Percentiles rank a stretch among this genome's conserved stretches.
Evolutionary conservation across 1,284 basidiomycete species (phyloP).

Genomic region (Trichosporon coremiiforme): DNA sequence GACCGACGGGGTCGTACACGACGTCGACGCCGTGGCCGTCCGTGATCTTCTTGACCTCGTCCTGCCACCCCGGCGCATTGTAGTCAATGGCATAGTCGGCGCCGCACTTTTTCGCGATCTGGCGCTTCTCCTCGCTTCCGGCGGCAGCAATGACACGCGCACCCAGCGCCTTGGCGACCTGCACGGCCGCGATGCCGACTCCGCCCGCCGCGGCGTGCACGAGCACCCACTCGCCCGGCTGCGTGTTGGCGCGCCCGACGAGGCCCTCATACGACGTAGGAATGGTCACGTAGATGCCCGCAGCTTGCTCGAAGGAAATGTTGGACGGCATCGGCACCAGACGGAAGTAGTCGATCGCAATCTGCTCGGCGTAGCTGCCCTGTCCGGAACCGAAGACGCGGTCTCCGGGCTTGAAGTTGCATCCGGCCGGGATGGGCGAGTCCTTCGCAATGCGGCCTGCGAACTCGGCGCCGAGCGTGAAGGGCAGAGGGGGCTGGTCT

Average conservation of each 20-base stretch:
- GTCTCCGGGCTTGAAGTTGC: conserved; percentile 78
- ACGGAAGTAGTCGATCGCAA: conserved; percentile 62
- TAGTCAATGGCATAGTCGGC: conserved; percentile 57
- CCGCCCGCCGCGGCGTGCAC: conserved; percentile 81
- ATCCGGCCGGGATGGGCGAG: conserved; percentile 80
- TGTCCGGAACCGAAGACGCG: conserved; percentile 82
- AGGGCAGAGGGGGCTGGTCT: conserved; percentile 75
- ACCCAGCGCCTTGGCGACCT: conserved; percentile 72
- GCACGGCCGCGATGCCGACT: conserved; percentile 86
- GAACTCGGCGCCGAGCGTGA: conserved; percentile 80
- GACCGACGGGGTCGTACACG: conserved; percentile 81
- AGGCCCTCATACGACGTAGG: conserved; percentile 70
- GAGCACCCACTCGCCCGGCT: conserved; percentile 81
- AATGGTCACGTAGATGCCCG: conserved; percentile 32
- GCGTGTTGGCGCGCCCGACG: conserved; percentile 73
- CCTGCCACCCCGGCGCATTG: conserved; percentile 55
- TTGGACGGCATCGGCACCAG: conserved; percentile 65
- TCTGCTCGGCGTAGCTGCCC: conserved; percentile 73
- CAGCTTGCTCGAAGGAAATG: conserved; percentile 68
- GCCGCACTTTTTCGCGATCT: conserved; percentile 53
- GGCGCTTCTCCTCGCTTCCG: conserved; percentile 52
- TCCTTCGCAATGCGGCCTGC: conserved; percentile 72
- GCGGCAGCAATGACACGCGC: conserved; percentile 59
- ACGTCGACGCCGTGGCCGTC: conserved; percentile 79
- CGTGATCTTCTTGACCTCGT: conserved; percentile 65